Evolutionary conservation across 2,329 filamentous ascomycete genomes (phyloP), one percentile per base, ranked within the genome.

Genomic region (Amphichorda felina): DNA sequence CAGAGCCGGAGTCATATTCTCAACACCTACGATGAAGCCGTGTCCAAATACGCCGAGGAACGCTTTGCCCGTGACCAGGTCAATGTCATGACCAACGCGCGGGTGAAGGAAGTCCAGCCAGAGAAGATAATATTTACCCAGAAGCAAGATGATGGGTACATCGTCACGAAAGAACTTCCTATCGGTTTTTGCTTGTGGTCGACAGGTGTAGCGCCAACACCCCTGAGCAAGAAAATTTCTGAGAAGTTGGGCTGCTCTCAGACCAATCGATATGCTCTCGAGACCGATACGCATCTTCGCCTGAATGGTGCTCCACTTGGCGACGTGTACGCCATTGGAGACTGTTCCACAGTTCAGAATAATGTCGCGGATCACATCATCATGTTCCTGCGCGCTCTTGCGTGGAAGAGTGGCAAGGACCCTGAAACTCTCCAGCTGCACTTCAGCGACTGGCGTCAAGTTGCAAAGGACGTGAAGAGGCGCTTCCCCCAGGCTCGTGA

Each of bases 181-280:
- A 88, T 86, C 67, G 91, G 87, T 19, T 94, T 98, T 63, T 96
- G 91, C 49, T 68, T 98, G 11, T 98, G 91, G 91, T 96, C 91
- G 0, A 98, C 91, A 1, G 91, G 91, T 41, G 89, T 98, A 29
- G 69, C 88, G 0, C 91, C 94, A 53, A 83, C 85, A 4, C 72
- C 82, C 18, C 78, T 98, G 44, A 82, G 76, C 53, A 74, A 86
- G 57, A 79, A 65, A 14, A 63, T 98, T 19, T 79, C 88, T 3
- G 64, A 72, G n/a, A 83, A 86, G 48, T 74, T 98, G 3, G 76
- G 75, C 14, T 67, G 80, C 4, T 60, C 64, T 11, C 91, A 98
- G 56, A 87, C 76, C 43, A 98, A 98, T 61, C 75, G 72, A 27
- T 88, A 91, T 53, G 91, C 93, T 3, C 71, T 98, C 8, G 91